These are phyloP conservation scores for Chalciporus chontae DNA, from an alignment of 768 basidiomycete genomes.

Conservation along the genomic window DNA sequence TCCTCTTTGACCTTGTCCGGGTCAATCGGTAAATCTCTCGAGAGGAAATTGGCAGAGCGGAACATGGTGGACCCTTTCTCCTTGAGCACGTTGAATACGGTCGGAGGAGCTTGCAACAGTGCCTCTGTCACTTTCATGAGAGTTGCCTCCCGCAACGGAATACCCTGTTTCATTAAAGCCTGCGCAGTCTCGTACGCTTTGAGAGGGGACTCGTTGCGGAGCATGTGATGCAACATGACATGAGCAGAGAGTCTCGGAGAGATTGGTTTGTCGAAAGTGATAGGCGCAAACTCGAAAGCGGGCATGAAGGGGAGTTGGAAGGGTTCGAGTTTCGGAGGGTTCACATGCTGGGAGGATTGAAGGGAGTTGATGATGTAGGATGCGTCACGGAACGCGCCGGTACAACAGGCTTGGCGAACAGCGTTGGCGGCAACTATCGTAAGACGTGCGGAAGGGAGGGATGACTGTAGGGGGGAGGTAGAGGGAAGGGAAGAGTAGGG, in stretches of 20 bases:
- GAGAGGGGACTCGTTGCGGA: slow-evolving; percentile 47
- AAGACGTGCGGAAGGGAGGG: slow-evolving; percentile 11
- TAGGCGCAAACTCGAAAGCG: slow-evolving; percentile 35
- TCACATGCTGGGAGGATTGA: slow-evolving; percentile 34
- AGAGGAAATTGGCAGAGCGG: slow-evolving; percentile 10
- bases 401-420: slow-evolving; percentile 43
- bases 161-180: slow-evolving; percentile 51
- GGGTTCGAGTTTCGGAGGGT: slow-evolving; percentile 1
- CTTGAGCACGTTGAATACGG: slow-evolving; percentile 18
- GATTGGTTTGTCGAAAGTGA: slow-evolving; percentile 47
- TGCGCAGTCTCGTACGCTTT: slow-evolving; percentile 49
- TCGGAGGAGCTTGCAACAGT: slow-evolving; percentile 22
- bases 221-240: slow-evolving; percentile 58
- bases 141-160: slow-evolving; percentile 47
- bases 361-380: slow-evolving; percentile 58
- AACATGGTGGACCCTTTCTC: slow-evolving; percentile 16
- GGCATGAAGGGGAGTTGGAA: slow-evolving; percentile 24
- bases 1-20: slow-evolving; percentile 36
- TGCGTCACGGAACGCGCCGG: slow-evolving; percentile 47
- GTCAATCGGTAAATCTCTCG: slow-evolving; percentile 29
- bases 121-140: slow-evolving; percentile 39
- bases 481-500: background rate
- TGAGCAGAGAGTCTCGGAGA: slow-evolving; percentile 63
- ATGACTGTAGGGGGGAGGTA: background rate
- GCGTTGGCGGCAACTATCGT: slow-evolving; percentile 45